Evolutionary conservation across 208 protist species (phyloP).

Genomic region (Kentomonas sorsogonicus): DNA sequence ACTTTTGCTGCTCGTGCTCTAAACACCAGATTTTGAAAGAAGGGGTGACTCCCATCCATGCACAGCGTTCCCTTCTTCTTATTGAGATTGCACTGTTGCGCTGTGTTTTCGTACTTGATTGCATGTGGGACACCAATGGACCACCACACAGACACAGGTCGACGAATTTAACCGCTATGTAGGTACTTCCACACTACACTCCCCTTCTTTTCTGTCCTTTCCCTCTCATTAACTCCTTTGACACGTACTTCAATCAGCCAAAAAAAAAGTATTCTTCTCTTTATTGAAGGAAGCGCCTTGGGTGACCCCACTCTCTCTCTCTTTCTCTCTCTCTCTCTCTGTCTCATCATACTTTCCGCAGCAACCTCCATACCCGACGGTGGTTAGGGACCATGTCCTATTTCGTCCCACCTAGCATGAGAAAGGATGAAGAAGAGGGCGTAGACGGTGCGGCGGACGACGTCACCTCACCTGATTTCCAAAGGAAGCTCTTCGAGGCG

Average conservation of each 20-base stretch:
- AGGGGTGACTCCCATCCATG: too few relatives aligned
- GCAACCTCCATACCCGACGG: too few relatives aligned
- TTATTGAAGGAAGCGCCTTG: too few relatives aligned
- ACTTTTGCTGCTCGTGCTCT: too few relatives aligned
- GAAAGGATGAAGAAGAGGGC: conserved; percentile 22
- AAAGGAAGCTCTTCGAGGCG: conserved; percentile 95
- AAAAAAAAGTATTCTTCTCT: not conserved
- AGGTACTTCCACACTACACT: not conserved
- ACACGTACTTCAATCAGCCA: not conserved
- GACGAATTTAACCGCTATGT: too few relatives aligned
- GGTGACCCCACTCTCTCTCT: not conserved
- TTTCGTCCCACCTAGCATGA: conserved; percentile 72
- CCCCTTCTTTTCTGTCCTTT: not conserved
- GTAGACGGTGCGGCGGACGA: conserved; percentile 15
- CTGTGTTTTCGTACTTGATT: not conserved
- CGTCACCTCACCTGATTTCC: conserved; percentile 38
- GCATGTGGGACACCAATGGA: too few relatives aligned
- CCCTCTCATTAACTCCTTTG: not conserved
- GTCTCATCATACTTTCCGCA: too few relatives aligned
- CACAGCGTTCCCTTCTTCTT: not conserved
- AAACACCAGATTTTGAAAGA: too few relatives aligned
- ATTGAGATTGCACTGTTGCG: not conserved
- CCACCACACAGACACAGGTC: too few relatives aligned
- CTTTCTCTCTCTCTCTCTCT: not conserved
- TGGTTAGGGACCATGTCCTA: conserved; percentile 54